Evolutionary conservation across 202 grass and related monocot species (phyloP).

Genomic region (Digitaria exilis): DNA sequence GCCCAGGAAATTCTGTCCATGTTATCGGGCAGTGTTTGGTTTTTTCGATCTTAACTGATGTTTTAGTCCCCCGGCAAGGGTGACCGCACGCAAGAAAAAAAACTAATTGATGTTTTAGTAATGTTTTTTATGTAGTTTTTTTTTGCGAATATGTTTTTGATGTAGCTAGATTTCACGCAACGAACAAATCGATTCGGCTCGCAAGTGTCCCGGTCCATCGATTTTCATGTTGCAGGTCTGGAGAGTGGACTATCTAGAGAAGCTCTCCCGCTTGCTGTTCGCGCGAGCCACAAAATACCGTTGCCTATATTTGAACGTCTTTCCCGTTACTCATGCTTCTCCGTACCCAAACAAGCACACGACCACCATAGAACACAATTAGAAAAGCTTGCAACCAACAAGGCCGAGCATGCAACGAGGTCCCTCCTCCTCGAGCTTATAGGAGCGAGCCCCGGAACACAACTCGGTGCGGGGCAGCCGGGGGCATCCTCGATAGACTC

Average conservation of each 20-base stretch:
- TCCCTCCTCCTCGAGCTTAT: not conserved
- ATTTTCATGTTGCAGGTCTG: not conserved
- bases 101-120: too few species aligned
- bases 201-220: not conserved
- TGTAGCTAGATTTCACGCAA: not conserved
- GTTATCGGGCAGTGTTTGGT: not conserved
- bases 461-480: not conserved
- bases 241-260: not conserved
- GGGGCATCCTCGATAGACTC: not conserved
- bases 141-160: too few species aligned
- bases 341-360: constrained; percentile 30
- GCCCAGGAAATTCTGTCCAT: not conserved
- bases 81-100: too few species aligned
- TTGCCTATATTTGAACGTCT: constrained; percentile 53
- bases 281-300: constrained; percentile 27
- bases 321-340: constrained; percentile 26
- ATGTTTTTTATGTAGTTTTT: too few species aligned
- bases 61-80: too few species aligned
- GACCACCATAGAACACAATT: constrained; percentile 20
- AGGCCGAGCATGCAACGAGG: constrained; percentile 11
- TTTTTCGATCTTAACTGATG: too few species aligned
- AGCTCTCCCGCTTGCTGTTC: not conserved
- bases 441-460: not conserved
- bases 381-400: not conserved
- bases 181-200: not conserved